phyloP scores from a whole-genome alignment of 2,329 filamentous ascomycete species.

The Shiraia sp. region DNA sequence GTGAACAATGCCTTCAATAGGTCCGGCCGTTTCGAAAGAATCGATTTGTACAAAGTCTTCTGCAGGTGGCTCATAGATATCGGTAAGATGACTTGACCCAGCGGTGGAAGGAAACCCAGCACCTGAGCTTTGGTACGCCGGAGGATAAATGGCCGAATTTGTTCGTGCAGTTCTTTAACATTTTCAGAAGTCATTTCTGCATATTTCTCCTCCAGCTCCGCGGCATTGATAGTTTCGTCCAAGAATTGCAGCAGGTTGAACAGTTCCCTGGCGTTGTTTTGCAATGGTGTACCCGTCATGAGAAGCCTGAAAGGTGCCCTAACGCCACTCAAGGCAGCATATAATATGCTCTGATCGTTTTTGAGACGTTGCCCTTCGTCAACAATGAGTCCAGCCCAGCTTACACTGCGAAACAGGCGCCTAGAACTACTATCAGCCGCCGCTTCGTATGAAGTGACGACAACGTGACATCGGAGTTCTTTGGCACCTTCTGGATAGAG shows the following conservation, averaged over 20 bases:
- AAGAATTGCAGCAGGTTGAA: constrained; percentile 98
- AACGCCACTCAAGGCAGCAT: constrained; percentile 72
- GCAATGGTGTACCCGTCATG: constrained; percentile 85
- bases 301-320: constrained; percentile 82
- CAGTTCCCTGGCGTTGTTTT: constrained; percentile 92
- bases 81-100: constrained; percentile 93
- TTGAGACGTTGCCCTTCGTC: constrained; percentile 96
- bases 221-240: constrained; percentile 72
- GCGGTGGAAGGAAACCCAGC: constrained; percentile 85
- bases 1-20: constrained; percentile 87
- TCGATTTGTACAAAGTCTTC: constrained; percentile 91
- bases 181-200: constrained; percentile 80
- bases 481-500: constrained; percentile 70
- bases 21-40: constrained; percentile 86
- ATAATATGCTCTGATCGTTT: constrained; percentile 84
- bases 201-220: constrained; percentile 74
- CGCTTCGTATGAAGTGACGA: constrained; percentile 94
- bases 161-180: constrained; percentile 75
- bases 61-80: constrained; percentile 95
- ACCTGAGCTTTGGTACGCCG: constrained; percentile 88
- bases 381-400: constrained; percentile 86
- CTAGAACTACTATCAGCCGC: constrained; percentile 73
- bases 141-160: constrained; percentile 74
- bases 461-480: constrained; percentile 83
- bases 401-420: constrained; percentile 68